Percentiles rank a stretch among this genome's conserved stretches.
These are phyloP conservation scores for Solanum commersonii DNA, from an alignment of 257 asterid genomes.

Conservation along the genomic window DNA sequence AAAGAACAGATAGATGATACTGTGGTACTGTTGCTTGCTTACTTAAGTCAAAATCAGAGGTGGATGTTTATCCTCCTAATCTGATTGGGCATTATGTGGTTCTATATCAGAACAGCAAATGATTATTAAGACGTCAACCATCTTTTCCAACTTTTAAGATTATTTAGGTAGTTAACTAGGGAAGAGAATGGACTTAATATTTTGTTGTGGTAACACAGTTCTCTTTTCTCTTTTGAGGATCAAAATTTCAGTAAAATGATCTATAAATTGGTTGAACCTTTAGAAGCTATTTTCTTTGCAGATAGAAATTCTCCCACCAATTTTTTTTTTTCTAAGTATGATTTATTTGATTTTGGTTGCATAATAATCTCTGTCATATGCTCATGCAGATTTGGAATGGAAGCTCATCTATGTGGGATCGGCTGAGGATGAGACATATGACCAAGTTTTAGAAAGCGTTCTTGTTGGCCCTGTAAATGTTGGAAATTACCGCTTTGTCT, in stretches of 20 bases:
- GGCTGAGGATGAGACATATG: constrained; percentile 94
- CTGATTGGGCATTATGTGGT: background rate
- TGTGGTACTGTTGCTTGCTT: background rate
- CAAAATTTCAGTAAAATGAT: background rate
- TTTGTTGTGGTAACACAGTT: background rate
- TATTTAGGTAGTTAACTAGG: background rate
- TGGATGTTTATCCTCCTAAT: background rate
- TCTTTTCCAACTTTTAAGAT: background rate
- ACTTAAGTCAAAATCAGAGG: background rate
- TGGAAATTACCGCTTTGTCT: constrained; percentile 84
- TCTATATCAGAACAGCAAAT: background rate
- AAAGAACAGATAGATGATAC: background rate
- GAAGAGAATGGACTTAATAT: background rate
- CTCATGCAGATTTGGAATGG: constrained; percentile 91
- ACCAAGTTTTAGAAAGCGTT: constrained; percentile 93
- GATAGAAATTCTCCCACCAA: background rate
- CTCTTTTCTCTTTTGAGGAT: background rate
- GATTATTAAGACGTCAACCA: background rate
- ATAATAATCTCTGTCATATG: background rate
- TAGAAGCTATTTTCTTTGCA: background rate
- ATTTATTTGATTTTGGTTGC: background rate
- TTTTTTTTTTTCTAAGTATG: too few species aligned
- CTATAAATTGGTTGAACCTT: background rate
- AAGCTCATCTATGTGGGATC: constrained; percentile 96
- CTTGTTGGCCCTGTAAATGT: constrained; percentile 97